Base-by-base conservation (phyloP, 371 early-diverging fungal genomes). In the Zychaea mexicana region DNA sequence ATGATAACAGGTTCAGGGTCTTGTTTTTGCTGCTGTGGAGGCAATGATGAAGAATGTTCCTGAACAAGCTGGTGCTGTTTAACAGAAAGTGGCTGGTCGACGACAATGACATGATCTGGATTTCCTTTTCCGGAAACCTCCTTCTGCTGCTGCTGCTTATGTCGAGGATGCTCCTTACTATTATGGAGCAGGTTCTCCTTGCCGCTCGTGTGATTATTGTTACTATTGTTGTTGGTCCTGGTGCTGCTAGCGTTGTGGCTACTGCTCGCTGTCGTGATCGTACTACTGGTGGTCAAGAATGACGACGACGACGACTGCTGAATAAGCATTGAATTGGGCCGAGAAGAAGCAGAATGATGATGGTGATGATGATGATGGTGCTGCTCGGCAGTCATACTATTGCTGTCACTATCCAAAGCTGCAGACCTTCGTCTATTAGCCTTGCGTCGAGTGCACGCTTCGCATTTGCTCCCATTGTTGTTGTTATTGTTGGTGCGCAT, bases 391-490 rank as follows among this genome's bases (percentile, higher is more conserved):
- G 22, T 22, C 10, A 22, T 19, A 49, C n/a, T 0, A 42, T 42
- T 15, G 4, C 17, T 42, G 13, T 15, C 42, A 42, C n/a, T 42
- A 42, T 42, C 42, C 42, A 42, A 5, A 12, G 42, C 42, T 12
- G 49, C n/a, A 6, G 49, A 49, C 4, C 22, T 19, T 17, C 49
- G 21, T 22, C 49, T 10, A 22, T 19, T 24, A 4, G 49, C 49
- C 24, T 49, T 49, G n/a, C 49, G 49, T 24, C 49, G 49, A 49
- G 24, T 49, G 24, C 49, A 49, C 24, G 49, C 49, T 49, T 49
- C 49, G 3, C 49, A 49, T 22, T 24, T 24, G 24, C 15, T 15
- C 13, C 1, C 6, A 42, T n/a, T 15, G n/a, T 12, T 33, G 33
- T 5, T 12, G 33, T 33, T 33, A 12, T 12, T 33, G 33, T 33